These are phyloP conservation scores for Lignosus rhinocerotis DNA, from an alignment of 1,284 basidiomycete species.

Conservation along the genomic window DNA sequence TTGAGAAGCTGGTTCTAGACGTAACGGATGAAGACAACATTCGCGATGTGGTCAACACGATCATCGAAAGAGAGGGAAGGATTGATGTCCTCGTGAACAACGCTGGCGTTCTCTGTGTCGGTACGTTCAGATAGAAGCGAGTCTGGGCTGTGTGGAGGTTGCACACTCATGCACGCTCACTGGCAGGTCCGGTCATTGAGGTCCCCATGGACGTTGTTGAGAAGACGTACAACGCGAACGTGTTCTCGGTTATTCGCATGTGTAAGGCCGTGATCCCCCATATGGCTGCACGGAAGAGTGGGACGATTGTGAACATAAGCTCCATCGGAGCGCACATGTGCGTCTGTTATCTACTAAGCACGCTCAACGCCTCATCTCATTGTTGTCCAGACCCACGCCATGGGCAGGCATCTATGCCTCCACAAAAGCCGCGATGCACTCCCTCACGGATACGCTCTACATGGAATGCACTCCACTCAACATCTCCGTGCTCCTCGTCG, in stretches of 20 bases:
- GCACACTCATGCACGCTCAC: background rate
- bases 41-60: conserved; percentile 27
- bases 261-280: conserved; percentile 65
- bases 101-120: conserved; percentile 33
- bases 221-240: conserved; percentile 62
- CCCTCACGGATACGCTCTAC: conserved; percentile 59
- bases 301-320: conserved; percentile 74
- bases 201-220: conserved; percentile 54
- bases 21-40: conserved; percentile 34
- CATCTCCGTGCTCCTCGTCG: conserved; percentile 60
- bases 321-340: conserved; percentile 63
- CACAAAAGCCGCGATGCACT: conserved; percentile 64
- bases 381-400: conserved; percentile 54
- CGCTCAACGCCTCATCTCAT: background rate
- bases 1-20: conserved; percentile 33
- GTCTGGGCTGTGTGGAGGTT: background rate
- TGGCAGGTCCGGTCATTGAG: conserved; percentile 62
- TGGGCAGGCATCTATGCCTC: conserved; percentile 73
- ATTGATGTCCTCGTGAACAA: conserved; percentile 35
- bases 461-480: conserved; percentile 70
- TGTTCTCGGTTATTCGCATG: conserved; percentile 61
- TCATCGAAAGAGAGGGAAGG: conserved; percentile 29
- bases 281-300: conserved; percentile 64
- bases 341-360: conserved; percentile 27
- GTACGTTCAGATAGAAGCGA: conserved; percentile 15